These are phyloP conservation scores for Microbotryum scabiosae DNA, from an alignment of 1,284 basidiomycete species.

Conservation along the genomic window DNA sequence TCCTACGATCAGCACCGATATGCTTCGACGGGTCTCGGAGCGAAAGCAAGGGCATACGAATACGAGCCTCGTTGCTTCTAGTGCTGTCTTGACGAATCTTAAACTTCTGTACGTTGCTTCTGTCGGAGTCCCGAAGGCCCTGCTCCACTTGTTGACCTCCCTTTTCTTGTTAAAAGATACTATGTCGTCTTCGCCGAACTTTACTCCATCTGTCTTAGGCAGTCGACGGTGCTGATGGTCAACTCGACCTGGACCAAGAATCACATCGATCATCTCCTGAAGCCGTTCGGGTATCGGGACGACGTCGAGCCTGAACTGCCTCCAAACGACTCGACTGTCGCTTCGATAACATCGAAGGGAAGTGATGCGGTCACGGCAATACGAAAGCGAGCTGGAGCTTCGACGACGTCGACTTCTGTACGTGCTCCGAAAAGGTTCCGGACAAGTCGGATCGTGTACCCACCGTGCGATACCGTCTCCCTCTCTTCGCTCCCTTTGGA, in stretches of 20 bases:
- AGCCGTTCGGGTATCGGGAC: constrained; percentile 14
- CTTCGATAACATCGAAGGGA: not conserved
- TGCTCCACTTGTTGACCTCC: constrained; percentile 1
- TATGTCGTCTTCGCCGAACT: constrained; percentile 78
- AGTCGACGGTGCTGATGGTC: constrained; percentile 67
- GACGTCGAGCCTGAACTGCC: not conserved
- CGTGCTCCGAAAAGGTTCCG: too few species aligned
- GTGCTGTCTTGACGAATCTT: constrained; percentile 51
- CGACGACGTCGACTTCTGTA: not conserved
- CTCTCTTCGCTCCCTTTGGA: constrained; percentile 59
- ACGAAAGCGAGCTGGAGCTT: not conserved
- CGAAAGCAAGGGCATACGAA: constrained; percentile 58
- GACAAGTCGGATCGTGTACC: constrained; percentile 56
- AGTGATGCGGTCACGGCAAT: not conserved
- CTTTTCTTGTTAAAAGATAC: constrained; percentile 51
- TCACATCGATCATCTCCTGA: constrained; percentile 67
- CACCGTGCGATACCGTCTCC: constrained; percentile 79
- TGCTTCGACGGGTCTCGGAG: constrained; percentile 66
- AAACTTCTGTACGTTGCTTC: constrained; percentile 60
- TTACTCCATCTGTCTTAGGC: constrained; percentile 67
- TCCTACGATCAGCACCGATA: constrained; percentile 85
- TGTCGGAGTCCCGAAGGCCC: not conserved
- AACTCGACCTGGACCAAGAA: constrained; percentile 92
- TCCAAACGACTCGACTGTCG: too few species aligned
- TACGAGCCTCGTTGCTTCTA: constrained; percentile 53